These are phyloP conservation scores for Termitomyces sp. DNA, from an alignment of 768 basidiomycete genomes.

Conservation along the genomic window DNA sequence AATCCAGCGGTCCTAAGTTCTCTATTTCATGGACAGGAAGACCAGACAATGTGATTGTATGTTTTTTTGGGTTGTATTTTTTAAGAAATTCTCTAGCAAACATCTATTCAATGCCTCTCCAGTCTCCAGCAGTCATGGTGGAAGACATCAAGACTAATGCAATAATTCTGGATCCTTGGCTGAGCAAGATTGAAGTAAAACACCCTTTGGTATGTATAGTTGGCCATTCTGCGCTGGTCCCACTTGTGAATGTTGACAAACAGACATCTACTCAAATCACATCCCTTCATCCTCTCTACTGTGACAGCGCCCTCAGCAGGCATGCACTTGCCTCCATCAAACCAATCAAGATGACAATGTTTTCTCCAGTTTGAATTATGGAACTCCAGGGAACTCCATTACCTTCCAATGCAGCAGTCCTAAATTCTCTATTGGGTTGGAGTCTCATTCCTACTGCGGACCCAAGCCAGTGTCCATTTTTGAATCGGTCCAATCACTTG, in stretches of 20 bases:
- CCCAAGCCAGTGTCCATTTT: conserved; percentile 20
- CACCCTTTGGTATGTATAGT: conserved; percentile 64
- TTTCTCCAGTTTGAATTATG: conserved; percentile 10
- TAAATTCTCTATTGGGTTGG: conserved; percentile 50
- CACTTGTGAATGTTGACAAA: background rate
- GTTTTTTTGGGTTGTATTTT: conserved; percentile 15
- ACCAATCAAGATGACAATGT: conserved; percentile 9
- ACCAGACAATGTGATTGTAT: conserved; percentile 73
- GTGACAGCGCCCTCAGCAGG: conserved; percentile 18
- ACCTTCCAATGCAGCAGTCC: conserved; percentile 35
- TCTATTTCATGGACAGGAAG: no score
- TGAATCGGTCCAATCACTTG: conserved; percentile 26
- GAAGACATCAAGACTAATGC: conserved; percentile 57
- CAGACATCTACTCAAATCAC: conserved; percentile 57
- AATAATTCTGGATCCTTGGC: conserved; percentile 39
- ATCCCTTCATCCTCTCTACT: conserved; percentile 38
- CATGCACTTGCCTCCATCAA: conserved; percentile 3
- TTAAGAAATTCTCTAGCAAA: conserved; percentile 34
- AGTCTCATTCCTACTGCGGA: conserved; percentile 32
- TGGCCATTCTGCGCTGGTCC: background rate
- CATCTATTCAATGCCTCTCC: conserved; percentile 76
- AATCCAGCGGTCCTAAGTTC: no score
- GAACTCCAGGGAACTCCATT: conserved; percentile 3
- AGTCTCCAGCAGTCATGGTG: conserved; percentile 58
- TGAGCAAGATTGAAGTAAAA: conserved; percentile 52